Percentiles rank a stretch among this genome's conserved stretches.
Evolutionary conservation across 192 early-diverging fungal genomes (phyloP).

Genomic region (Coemansia sp.): DNA sequence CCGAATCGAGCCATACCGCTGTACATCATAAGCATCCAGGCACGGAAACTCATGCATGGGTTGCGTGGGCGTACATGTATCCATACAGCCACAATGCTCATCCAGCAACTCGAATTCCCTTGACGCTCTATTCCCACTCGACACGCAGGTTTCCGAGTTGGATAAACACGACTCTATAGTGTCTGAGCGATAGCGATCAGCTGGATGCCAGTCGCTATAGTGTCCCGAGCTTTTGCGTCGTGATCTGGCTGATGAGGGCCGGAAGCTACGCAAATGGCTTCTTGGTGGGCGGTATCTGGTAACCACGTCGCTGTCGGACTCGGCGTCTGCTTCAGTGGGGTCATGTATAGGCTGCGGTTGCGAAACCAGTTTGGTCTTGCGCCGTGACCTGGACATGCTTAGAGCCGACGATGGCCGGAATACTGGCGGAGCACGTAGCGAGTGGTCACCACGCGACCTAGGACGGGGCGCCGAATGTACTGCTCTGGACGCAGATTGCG

Average conservation of each 20-base stretch:
- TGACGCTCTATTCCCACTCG: constrained; percentile 22
- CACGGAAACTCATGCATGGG: constrained; percentile 1
- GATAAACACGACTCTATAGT: constrained; percentile 33
- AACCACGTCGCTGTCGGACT: constrained; percentile 37
- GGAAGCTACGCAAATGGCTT: not conserved
- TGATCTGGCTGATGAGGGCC: not conserved
- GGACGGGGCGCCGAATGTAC: not conserved
- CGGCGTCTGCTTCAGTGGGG: constrained; percentile 39
- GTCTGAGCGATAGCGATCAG: constrained; percentile 21
- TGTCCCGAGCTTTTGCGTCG: constrained; percentile 17
- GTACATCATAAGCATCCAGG: not conserved
- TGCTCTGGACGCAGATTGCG: not conserved
- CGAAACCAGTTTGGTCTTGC: not conserved
- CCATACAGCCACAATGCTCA: not conserved
- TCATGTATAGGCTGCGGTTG: constrained; percentile 4
- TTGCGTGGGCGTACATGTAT: not conserved
- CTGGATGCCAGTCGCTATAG: constrained; percentile 7
- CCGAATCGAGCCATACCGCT: too few relatives aligned
- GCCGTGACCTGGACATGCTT: not conserved
- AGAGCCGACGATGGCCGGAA: constrained; percentile 2
- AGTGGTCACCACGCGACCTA: not conserved
- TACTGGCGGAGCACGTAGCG: not conserved
- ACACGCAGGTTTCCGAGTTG: constrained; percentile 50
- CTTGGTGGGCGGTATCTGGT: not conserved
- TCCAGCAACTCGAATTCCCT: constrained; percentile 4